phyloP scores from a whole-genome alignment of 164 flowering plant genomes.

The Stephania japonica region DNA sequence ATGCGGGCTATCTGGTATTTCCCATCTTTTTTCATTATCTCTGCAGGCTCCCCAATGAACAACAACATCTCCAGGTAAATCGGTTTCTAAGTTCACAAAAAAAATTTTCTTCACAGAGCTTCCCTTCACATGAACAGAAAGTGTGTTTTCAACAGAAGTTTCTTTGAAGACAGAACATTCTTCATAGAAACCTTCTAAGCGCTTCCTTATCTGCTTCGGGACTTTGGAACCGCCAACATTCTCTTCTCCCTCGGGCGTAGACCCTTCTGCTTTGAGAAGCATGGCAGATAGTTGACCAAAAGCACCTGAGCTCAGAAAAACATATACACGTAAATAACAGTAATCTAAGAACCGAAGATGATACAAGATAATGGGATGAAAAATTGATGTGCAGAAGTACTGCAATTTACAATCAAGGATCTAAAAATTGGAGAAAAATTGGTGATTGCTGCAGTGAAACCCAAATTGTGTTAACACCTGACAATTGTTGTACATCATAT shows the following conservation, averaged over 20 bases:
- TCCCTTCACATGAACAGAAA: constrained; percentile 52
- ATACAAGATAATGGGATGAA: not conserved
- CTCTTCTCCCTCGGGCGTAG: constrained; percentile 27
- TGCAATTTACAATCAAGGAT: not conserved
- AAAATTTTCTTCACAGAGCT: constrained; percentile 45
- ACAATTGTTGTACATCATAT: not conserved
- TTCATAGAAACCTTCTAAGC: constrained; percentile 62
- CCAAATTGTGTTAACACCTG: not conserved
- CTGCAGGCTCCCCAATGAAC: constrained; percentile 94
- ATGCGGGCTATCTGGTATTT: constrained; percentile 63
- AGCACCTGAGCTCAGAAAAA: constrained; percentile 37
- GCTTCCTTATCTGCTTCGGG: constrained; percentile 23
- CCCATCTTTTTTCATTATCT: constrained; percentile 60
- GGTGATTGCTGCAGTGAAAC: not conserved
- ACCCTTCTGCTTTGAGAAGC: constrained; percentile 36
- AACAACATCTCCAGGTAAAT: constrained; percentile 72
- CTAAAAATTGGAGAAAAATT: not conserved
- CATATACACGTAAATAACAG: constrained; percentile 7
- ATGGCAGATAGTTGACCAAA: constrained; percentile 50
- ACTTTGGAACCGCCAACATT: constrained; percentile 26
- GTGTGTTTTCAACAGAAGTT: constrained; percentile 32
- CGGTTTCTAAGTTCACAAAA: constrained; percentile 65
- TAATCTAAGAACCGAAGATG: constrained; percentile 12
- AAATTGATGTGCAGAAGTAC: not conserved
- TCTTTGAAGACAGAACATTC: constrained; percentile 58